Percentiles rank a stretch among this genome's conserved stretches.
phyloP scores from a whole-genome alignment of 2,329 filamentous ascomycete species.

The Truncatella angustata region DNA sequence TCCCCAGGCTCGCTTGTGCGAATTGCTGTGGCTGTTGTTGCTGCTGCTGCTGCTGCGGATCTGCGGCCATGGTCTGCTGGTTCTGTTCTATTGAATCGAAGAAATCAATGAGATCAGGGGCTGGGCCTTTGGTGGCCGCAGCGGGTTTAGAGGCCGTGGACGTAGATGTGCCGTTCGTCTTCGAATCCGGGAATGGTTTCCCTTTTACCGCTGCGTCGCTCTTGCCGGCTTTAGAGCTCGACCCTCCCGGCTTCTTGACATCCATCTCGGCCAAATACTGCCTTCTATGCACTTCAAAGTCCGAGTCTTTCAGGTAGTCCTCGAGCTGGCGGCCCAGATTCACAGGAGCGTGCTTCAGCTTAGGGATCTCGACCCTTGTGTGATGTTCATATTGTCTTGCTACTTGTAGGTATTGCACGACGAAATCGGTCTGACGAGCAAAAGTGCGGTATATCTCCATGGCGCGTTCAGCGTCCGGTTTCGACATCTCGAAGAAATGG shows the following conservation, averaged over 20 bases:
- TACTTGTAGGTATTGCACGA: constrained; percentile 84
- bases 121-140: constrained; percentile 58
- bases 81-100: constrained; percentile 92
- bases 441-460: constrained; percentile 91
- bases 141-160: constrained; percentile 39
- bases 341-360: constrained; percentile 94
- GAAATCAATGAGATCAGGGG: constrained; percentile 85
- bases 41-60: constrained; percentile 34
- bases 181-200: constrained; percentile 38
- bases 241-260: constrained; percentile 55
- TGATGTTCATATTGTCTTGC: constrained; percentile 90
- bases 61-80: constrained; percentile 65
- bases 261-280: constrained; percentile 91
- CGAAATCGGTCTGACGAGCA: constrained; percentile 85
- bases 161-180: constrained; percentile 32
- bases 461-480: constrained; percentile 86
- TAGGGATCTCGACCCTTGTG: constrained; percentile 90
- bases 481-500: constrained; percentile 98
- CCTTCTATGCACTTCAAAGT: constrained; percentile 89
- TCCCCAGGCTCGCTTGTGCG: constrained; percentile 32
- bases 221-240: constrained; percentile 34
- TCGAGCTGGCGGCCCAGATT: constrained; percentile 86
- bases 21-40: constrained; percentile 18
- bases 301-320: constrained; percentile 90
- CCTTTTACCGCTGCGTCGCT: constrained; percentile 37